Conservation (phyloP, 331 rosid species). For the Cydonia oblonga region DNA sequence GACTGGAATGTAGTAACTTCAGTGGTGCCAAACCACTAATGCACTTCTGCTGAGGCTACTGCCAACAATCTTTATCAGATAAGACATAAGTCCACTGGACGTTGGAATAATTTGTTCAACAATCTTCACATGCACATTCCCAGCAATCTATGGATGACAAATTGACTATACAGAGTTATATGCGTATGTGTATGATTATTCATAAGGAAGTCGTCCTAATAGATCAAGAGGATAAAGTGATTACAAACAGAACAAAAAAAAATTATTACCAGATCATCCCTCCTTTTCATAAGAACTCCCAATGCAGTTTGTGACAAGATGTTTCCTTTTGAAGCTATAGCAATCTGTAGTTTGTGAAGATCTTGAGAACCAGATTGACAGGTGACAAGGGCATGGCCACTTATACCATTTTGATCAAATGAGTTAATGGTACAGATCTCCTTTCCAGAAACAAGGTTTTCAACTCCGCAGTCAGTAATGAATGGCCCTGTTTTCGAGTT, state of each 20-base stretch:
- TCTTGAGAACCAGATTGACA: slow-evolving; percentile 20
- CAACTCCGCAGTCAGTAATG: slow-evolving; percentile 19
- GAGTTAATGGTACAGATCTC: slow-evolving; percentile 16
- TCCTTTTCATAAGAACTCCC: slow-evolving; percentile 37
- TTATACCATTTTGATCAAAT: slow-evolving; percentile 19
- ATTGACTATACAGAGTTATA: neutral
- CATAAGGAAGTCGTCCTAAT: neutral
- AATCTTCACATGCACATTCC: neutral
- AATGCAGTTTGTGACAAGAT: slow-evolving; percentile 47
- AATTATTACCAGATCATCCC: slow-evolving; percentile 52
- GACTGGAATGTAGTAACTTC: neutral
- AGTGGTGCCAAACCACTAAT: neutral
- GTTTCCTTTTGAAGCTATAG: slow-evolving; percentile 35
- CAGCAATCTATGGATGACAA: neutral
- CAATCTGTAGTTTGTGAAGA: slow-evolving; percentile 22
- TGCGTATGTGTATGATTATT: neutral
- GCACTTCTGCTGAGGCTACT: neutral
- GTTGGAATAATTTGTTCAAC: neutral
- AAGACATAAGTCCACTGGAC: neutral
- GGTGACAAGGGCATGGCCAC: slow-evolving; percentile 13
- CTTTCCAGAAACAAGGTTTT: slow-evolving; percentile 18
- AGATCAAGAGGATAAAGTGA: neutral
- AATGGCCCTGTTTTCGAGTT: slow-evolving; percentile 15
- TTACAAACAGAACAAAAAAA: neutral
- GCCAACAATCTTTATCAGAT: neutral